These are phyloP conservation scores for Phyllosticta citribraziliensis DNA, from an alignment of 2,329 filamentous ascomycete species.

Conservation along the genomic window DNA sequence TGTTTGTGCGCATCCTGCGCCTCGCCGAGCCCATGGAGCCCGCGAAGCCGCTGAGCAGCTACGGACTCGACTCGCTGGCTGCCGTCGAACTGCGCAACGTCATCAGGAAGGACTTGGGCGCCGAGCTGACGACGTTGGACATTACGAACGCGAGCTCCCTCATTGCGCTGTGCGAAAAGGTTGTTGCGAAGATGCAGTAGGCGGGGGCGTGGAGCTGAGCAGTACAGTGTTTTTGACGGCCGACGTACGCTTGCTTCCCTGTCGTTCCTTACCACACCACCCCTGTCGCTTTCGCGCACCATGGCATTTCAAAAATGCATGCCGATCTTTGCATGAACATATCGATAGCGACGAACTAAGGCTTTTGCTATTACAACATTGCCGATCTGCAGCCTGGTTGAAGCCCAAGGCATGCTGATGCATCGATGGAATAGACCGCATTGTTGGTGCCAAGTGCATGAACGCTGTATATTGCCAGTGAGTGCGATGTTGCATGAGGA, in stretches of 20 bases:
- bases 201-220: neutral
- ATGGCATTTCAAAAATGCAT: neutral
- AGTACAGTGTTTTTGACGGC: neutral
- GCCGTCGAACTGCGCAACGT: slow-evolving; percentile 31
- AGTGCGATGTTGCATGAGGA: too few relatives aligned
- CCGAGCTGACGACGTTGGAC: slow-evolving; percentile 18
- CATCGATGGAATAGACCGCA: too few relatives aligned
- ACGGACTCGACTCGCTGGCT: slow-evolving; percentile 26
- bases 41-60: slow-evolving; percentile 12
- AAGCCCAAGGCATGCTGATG: neutral
- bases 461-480: too few relatives aligned
- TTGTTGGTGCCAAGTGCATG: too few relatives aligned
- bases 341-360: neutral
- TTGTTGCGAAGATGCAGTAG: neutral
- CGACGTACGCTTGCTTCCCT: neutral
- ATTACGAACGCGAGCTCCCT: slow-evolving; percentile 15
- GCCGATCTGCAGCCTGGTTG: neutral
- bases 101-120: slow-evolving; percentile 26
- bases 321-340: neutral
- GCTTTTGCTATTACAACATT: neutral
- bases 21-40: slow-evolving; percentile 12
- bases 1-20: neutral
- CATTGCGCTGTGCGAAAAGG: slow-evolving; percentile 13
- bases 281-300: neutral
- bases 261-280: neutral